phyloP scores from a whole-genome alignment of 2,329 filamentous ascomycete genomes.

The Scedosporium boydii region DNA sequence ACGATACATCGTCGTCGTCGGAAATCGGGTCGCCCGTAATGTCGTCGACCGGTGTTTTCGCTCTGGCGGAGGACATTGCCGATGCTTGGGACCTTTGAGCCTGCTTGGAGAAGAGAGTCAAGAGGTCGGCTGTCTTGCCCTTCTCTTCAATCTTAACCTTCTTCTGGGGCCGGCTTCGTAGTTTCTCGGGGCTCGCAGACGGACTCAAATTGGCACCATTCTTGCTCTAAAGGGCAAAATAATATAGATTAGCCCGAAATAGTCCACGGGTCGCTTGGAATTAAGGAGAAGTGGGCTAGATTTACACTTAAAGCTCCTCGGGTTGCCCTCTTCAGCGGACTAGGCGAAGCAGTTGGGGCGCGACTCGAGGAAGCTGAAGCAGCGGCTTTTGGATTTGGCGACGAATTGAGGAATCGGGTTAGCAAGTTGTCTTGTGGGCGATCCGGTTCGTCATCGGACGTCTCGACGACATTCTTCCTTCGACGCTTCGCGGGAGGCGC shows the following conservation, averaged over 20 bases:
- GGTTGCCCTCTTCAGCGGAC: conserved; percentile 24
- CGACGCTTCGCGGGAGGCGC: conserved; percentile 50
- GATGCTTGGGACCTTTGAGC: conserved; percentile 34
- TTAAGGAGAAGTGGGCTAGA: neutral
- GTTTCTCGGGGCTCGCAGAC: conserved; percentile 37
- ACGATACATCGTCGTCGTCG: conserved; percentile 48
- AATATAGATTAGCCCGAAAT: neutral
- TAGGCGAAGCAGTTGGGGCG: conserved; percentile 28
- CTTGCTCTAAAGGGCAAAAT: neutral
- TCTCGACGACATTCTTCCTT: conserved; percentile 44
- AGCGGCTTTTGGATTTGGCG: conserved; percentile 30
- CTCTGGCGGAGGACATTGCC: neutral
- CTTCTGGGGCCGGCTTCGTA: conserved; percentile 23
- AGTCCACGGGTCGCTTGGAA: neutral
- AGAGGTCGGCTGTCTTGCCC: conserved; percentile 45
- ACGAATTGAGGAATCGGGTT: conserved; percentile 43
- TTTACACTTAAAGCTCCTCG: conserved; percentile 1
- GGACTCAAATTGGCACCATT: conserved; percentile 21
- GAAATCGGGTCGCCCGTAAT: conserved; percentile 49
- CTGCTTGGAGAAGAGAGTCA: conserved; percentile 53
- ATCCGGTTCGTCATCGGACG: conserved; percentile 38
- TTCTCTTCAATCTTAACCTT: conserved; percentile 39
- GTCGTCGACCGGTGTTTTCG: conserved; percentile 30
- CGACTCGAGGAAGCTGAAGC: conserved; percentile 19
- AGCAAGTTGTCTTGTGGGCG: conserved; percentile 34